A percentile compares a stretch with the other conserved stretches of the same genome.
These are phyloP conservation scores for Alternaria brassicicola DNA, from an alignment of 2,329 filamentous ascomycete genomes.

Conservation along the genomic window DNA sequence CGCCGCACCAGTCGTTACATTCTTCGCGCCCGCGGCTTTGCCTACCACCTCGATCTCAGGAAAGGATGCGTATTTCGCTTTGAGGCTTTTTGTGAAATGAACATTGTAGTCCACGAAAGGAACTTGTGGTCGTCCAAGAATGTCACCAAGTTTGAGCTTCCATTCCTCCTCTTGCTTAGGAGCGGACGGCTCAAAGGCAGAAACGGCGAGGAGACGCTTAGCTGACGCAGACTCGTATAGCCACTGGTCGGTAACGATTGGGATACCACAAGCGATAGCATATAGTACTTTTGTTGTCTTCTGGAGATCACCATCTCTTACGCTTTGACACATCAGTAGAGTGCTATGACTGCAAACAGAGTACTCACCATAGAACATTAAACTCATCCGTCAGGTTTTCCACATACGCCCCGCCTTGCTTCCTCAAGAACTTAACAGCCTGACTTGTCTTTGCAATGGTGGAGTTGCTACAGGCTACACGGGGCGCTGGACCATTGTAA, in stretches of 20 bases:
- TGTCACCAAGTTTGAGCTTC: conserved; percentile 43
- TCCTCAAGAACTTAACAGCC: conserved; percentile 44
- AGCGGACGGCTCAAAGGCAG: conserved; percentile 43
- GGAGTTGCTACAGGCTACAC: conserved; percentile 46
- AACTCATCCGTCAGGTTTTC: conserved; percentile 40
- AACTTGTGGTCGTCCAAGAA: conserved; percentile 45
- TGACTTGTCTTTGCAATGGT: conserved; percentile 29
- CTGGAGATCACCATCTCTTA: conserved; percentile 47
- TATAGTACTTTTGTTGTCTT: conserved; percentile 56
- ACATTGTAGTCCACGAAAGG: conserved; percentile 57
- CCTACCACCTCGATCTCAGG: conserved; percentile 49
- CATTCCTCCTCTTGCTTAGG: conserved; percentile 48
- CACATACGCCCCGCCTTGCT: conserved; percentile 37
- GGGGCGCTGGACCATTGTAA: conserved; percentile 36
- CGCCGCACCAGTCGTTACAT: conserved; percentile 28
- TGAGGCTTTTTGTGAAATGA: conserved; percentile 55
- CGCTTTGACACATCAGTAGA: conserved; percentile 37
- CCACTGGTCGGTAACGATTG: conserved; percentile 57
- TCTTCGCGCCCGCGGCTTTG: conserved; percentile 47
- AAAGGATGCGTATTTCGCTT: conserved; percentile 42
- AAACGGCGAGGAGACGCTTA: conserved; percentile 45
- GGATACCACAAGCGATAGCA: conserved; percentile 51
- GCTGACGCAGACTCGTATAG: conserved; percentile 47
- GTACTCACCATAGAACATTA: conserved; percentile 43
- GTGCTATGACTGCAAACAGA: neutral